Evolutionary conservation across 257 asterid species (phyloP), one percentile per base, ranked within the genome.

Genomic region (Jacaranda copaia): DNA sequence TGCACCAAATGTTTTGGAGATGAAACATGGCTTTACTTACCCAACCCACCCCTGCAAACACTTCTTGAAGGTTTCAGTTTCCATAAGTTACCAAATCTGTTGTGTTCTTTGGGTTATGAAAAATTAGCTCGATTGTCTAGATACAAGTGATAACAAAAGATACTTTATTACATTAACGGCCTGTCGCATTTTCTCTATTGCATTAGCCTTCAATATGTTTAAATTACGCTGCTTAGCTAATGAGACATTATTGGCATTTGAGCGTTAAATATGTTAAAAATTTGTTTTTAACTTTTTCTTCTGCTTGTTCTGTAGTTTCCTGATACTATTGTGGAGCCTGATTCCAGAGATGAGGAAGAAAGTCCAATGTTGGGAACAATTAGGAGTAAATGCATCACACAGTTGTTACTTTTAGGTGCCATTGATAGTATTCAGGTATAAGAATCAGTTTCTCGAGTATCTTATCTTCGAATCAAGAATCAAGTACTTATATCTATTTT

Each of bases 311-410:
- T 81, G 79, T 80, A 96, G 99, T 76, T 87, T 78, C 84, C 91
- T 70, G 94, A 82, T 66, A 61, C 84, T 63, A 8, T 63, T 56
- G 11, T 59, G 84, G 97, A 87, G 81, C 78, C 89, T 66, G 96
- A 82, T 79, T 83, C 84, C 67, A 84, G 85, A 84, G 90, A 92
- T 56, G 97, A 87, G 81, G 97, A 85, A 78, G 97, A 93, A 87
- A 92, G 91, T 88, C 89, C 91, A 20, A 56, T 86, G 45, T 71
- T 91, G 84, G 92, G 87, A 84, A 86, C 86, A 79, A 88, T 96
- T 73, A 83, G 99, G 90, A 91, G 97, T 90, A 96, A 96, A 89
- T 93, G 99, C 80, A 87, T 96, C 76, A 93, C 98, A 4, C 99
- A 96, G 85, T 83, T 96, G 85, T 83, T 96, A 85, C 93, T 96